Percentiles rank a stretch among this genome's conserved stretches.
phyloP scores from a whole-genome alignment of 2,329 filamentous ascomycete genomes.

The Colletotrichum gloeosporioides region DNA sequence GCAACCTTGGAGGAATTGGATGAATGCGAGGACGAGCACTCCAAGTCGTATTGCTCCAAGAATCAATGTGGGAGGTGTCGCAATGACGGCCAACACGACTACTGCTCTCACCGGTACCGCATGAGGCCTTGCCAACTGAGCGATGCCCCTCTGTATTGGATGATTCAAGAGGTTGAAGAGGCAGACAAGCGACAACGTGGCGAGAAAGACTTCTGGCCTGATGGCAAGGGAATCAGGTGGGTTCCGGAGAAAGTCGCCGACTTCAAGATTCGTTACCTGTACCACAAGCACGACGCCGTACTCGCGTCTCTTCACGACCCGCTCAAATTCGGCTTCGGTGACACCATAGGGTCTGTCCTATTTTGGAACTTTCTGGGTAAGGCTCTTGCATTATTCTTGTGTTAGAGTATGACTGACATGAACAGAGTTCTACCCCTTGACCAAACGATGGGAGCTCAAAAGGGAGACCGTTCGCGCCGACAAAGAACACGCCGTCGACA shows the following conservation, averaged over 20 bases:
- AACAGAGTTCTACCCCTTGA: slow-evolving; percentile 29
- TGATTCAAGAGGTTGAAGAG: slow-evolving; percentile 52
- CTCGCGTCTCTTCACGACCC: slow-evolving; percentile 42
- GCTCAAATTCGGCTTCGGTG: slow-evolving; percentile 38
- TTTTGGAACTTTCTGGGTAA: slow-evolving; percentile 48
- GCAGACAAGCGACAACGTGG: slow-evolving; percentile 22
- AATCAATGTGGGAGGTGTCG: neutral
- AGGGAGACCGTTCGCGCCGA: neutral
- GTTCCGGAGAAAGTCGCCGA: slow-evolving; percentile 28
- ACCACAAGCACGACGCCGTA: slow-evolving; percentile 31
- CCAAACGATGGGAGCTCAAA: slow-evolving; percentile 44
- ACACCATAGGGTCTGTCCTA: slow-evolving; percentile 39
- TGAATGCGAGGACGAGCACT: neutral
- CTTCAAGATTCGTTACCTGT: slow-evolving; percentile 27
- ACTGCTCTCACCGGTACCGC: neutral
- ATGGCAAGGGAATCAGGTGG: slow-evolving; percentile 27
- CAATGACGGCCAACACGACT: neutral
- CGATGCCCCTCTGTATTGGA: slow-evolving; percentile 56
- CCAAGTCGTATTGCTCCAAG: neutral
- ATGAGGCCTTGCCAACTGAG: slow-evolving; percentile 47
- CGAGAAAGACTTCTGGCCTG: neutral
- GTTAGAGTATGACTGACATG: neutral
- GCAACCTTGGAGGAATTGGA: slow-evolving; percentile 26
- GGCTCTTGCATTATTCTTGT: neutral
- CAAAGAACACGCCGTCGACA: neutral